Evolutionary conservation across 163 green algal genomes (phyloP).

Genomic region (Scenedesmus sp.): DNA sequence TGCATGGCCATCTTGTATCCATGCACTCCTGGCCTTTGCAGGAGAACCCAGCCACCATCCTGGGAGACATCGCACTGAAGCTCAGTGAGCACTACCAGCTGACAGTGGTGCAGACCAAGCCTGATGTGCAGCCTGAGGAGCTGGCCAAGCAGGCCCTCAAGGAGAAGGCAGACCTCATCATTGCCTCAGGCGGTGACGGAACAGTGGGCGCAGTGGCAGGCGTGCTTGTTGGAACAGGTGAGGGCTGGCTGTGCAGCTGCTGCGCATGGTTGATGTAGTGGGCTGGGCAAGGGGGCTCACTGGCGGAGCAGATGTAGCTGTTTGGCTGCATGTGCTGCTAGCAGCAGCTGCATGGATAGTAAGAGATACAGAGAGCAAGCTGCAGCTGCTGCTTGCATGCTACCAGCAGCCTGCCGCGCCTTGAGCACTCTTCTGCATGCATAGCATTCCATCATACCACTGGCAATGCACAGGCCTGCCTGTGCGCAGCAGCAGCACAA

Average conservation of each 20-base stretch:
- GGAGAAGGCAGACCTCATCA: constrained; percentile 28
- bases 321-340: not conserved
- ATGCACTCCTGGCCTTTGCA: not conserved
- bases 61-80: constrained; percentile 37
- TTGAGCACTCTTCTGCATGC: not conserved
- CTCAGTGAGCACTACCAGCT: constrained; percentile 33
- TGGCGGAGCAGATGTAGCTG: not conserved
- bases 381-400: not conserved
- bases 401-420: not conserved
- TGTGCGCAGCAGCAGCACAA: not conserved
- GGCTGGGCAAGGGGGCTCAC: not conserved
- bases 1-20: not conserved
- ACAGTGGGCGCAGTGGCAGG: constrained; percentile 43
- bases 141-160: constrained; percentile 38
- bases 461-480: not conserved
- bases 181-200: constrained; percentile 35
- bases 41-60: constrained; percentile 6
- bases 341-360: not conserved
- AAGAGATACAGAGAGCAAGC: not conserved
- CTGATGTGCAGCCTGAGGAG: not conserved
- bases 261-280: not conserved
- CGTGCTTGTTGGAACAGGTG: constrained; percentile 37
- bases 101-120: constrained; percentile 33
- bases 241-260: not conserved
- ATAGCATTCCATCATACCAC: not conserved